These are phyloP conservation scores for Aotearoamyces nothofagi DNA, from an alignment of 2,329 filamentous ascomycete species.

Conservation along the genomic window DNA sequence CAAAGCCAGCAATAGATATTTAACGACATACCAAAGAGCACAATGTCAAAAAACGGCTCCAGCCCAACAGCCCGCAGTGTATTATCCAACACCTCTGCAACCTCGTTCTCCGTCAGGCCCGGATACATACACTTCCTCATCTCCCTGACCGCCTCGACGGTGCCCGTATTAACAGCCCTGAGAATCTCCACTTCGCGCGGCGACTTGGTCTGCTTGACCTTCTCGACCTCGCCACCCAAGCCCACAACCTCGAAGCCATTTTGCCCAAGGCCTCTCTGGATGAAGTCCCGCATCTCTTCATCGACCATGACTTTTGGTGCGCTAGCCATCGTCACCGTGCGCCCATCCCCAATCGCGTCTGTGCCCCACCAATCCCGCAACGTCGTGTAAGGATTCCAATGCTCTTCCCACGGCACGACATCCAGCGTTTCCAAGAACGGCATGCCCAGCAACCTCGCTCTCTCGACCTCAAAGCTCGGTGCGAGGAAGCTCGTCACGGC, in stretches of 20 bases:
- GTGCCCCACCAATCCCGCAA: conserved; percentile 25
- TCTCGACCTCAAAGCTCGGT: conserved; percentile 44
- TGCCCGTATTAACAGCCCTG: conserved; percentile 47
- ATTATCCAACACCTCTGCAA: conserved; percentile 37
- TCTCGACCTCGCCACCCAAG: conserved; percentile 36
- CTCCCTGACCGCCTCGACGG: conserved; percentile 41
- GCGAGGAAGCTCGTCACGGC: conserved; percentile 43
- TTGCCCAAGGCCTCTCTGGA: conserved; percentile 36
- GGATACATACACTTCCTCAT: conserved; percentile 39
- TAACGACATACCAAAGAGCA: conserved; percentile 37
- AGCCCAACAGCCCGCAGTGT: conserved; percentile 36
- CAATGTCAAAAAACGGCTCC: conserved; percentile 46
- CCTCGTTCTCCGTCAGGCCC: conserved; percentile 41
- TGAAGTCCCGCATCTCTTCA: conserved; percentile 49
- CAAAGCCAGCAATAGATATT: no score
- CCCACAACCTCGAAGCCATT: conserved; percentile 41
- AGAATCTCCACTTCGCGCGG: conserved; percentile 38
- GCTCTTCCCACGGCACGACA: conserved; percentile 46
- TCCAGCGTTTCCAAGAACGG: conserved; percentile 33
- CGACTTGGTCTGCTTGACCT: conserved; percentile 42
- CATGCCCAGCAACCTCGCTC: conserved; percentile 42
- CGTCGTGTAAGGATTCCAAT: conserved; percentile 47
- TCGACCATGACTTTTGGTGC: conserved; percentile 45
- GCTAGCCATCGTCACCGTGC: no score
- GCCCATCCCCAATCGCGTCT: conserved; percentile 3